phyloP scores from a whole-genome alignment of 2,329 filamentous ascomycete species.

The Hortaea sp. region DNA sequence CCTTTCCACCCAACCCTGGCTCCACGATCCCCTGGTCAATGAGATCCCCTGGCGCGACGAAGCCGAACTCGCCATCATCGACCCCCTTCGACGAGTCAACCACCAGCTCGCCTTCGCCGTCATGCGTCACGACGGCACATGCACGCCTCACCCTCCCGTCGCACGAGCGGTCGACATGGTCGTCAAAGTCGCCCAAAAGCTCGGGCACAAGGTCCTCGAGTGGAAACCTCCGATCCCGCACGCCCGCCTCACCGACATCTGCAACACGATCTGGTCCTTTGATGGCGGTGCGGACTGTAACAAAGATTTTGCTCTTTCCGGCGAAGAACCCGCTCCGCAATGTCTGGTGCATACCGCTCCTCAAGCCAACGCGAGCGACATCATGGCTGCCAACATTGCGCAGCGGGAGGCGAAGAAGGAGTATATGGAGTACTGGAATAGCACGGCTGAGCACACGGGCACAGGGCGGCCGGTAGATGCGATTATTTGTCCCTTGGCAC shows the following conservation, averaged over 20 bases:
- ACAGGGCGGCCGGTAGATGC: conserved; percentile 43
- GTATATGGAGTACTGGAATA: conserved; percentile 57
- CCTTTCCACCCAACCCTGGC: conserved; percentile 52
- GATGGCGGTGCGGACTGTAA: conserved; percentile 45
- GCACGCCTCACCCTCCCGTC: conserved; percentile 48
- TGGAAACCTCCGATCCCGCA: conserved; percentile 48
- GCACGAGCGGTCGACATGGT: conserved; percentile 43
- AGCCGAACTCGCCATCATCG: conserved; percentile 28
- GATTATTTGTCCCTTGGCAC: conserved; percentile 41
- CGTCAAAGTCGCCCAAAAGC: conserved; percentile 37
- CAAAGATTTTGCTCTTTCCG: conserved; percentile 43
- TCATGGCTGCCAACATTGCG: conserved; percentile 41
- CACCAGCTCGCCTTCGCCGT: conserved; percentile 45
- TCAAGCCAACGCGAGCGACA: conserved; percentile 32
- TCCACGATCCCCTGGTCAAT: conserved; percentile 53
- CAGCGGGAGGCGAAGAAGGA: conserved; percentile 47
- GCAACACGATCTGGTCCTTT: conserved; percentile 31
- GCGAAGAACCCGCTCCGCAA: conserved; percentile 42
- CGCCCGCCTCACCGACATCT: conserved; percentile 24
- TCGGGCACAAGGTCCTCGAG: conserved; percentile 49
- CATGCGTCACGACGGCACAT: conserved; percentile 41
- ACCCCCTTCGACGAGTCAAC: conserved; percentile 14
- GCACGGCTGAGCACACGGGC: conserved; percentile 39
- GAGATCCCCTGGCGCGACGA: conserved; percentile 56
- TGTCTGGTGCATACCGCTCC: conserved; percentile 28